These are phyloP conservation scores for Zymoseptoria tritici DNA, from an alignment of 2,329 filamentous ascomycete genomes.

Conservation along the genomic window DNA sequence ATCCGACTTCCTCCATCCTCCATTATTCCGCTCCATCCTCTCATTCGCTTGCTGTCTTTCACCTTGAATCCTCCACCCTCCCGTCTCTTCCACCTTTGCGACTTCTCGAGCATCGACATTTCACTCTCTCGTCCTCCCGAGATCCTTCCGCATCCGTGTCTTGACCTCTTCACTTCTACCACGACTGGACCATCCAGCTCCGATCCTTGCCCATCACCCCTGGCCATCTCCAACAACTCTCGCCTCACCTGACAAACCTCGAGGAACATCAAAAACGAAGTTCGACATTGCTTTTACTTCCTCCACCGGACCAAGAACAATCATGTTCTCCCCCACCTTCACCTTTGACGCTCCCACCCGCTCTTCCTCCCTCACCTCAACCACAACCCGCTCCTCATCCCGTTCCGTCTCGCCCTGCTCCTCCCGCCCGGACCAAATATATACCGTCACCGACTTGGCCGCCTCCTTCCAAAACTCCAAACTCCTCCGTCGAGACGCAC, in stretches of 20 bases:
- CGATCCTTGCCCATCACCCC: neutral
- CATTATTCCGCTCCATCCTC: no score
- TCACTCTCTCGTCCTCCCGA: no score
- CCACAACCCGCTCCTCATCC: constrained; percentile 18
- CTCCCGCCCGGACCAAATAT: constrained; percentile 18
- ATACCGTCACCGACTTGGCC: constrained; percentile 28
- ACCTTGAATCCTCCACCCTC: no score
- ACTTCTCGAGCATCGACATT: no score
- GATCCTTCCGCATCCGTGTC: no score
- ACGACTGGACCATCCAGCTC: no score
- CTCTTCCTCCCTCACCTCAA: constrained; percentile 23
- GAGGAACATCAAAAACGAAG: no score
- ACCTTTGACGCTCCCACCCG: constrained; percentile 20
- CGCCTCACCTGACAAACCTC: no score
- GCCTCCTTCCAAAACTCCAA: constrained; percentile 22
- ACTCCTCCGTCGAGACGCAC: constrained; percentile 20
- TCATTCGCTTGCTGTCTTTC: no score
- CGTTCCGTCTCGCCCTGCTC: constrained; percentile 30
- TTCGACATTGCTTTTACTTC: neutral
- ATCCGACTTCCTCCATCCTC: no score
- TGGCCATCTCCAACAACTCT: neutral
- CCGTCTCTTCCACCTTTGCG: no score
- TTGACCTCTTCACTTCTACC: no score
- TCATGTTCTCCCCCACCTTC: constrained; percentile 28
- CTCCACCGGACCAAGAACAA: neutral